Percentiles rank a stretch among this genome's conserved stretches.
These are phyloP conservation scores for Sanghuangporus weigelae DNA, from an alignment of 1,284 basidiomycete species.

Conservation along the genomic window DNA sequence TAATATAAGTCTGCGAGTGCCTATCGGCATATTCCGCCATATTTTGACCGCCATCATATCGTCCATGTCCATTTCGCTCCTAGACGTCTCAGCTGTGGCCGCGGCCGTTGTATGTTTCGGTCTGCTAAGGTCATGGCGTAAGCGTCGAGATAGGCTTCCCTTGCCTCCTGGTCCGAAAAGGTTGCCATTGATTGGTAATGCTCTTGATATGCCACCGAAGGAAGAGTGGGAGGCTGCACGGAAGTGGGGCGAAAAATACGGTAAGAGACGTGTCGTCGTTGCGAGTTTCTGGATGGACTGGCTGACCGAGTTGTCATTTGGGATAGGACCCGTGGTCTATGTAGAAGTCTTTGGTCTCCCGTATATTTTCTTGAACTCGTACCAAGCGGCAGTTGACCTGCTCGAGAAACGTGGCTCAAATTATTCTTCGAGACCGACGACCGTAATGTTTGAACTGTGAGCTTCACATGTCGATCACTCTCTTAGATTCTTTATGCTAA, in stretches of 20 bases:
- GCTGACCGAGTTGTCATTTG: background rate
- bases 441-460: conserved; percentile 9
- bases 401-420: conserved; percentile 9
- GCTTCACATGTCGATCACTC: background rate
- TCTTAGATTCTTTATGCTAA: background rate
- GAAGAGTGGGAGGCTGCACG: conserved; percentile 17
- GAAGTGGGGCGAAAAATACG: conserved; percentile 20
- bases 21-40: no score
- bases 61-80: no score
- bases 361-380: conserved; percentile 11
- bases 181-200: conserved; percentile 19
- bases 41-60: no score
- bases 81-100: no score
- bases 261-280: background rate
- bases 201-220: conserved; percentile 17
- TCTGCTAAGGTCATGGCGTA: background rate
- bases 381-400: conserved; percentile 9
- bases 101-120: background rate
- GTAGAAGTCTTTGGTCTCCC: conserved; percentile 4
- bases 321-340: conserved; percentile 8
- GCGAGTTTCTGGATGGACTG: background rate
- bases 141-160: background rate
- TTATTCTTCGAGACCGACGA: conserved; percentile 11
- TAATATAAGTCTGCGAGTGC: no score
- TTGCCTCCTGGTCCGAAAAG: conserved; percentile 15